phyloP scores from a whole-genome alignment of 2,329 filamentous ascomycete species.

The Fusarium drepaniforme region DNA sequence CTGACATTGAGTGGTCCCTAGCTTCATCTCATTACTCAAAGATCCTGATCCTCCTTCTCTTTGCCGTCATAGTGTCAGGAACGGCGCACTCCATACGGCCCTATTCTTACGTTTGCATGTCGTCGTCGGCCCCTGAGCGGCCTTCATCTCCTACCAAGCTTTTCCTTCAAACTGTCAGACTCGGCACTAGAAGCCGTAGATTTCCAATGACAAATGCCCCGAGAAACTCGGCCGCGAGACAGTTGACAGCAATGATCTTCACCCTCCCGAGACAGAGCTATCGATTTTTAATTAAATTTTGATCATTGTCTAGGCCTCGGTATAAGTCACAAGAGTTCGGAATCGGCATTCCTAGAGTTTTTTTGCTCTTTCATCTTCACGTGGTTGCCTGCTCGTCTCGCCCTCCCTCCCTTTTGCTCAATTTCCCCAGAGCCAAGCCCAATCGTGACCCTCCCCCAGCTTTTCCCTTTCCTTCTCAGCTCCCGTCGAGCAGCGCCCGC shows the following conservation, averaged over 20 bases:
- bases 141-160: slow-evolving; percentile 7
- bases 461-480: slow-evolving; percentile 1
- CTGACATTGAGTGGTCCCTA: slow-evolving; percentile 5
- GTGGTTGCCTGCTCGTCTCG: neutral
- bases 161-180: neutral
- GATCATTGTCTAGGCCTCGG: neutral
- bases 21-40: slow-evolving; percentile 2
- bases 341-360: neutral
- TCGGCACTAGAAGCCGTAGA: slow-evolving; percentile 1
- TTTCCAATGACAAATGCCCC: slow-evolving; percentile 12
- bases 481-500: neutral
- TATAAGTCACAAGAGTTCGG: neutral
- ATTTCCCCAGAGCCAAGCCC: slow-evolving; percentile 12
- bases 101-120: slow-evolving; percentile 3
- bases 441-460: slow-evolving; percentile 24
- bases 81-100: slow-evolving; percentile 22
- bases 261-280: slow-evolving; percentile 6
- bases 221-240: slow-evolving; percentile 6
- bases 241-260: slow-evolving; percentile 26
- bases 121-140: neutral
- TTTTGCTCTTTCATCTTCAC: neutral
- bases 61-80: slow-evolving; percentile 19
- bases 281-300: slow-evolving; percentile 11
- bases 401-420: neutral
- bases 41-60: neutral